Conservation (phyloP, 371 early-diverging fungal species). For the Batkoa obscura region DNA sequence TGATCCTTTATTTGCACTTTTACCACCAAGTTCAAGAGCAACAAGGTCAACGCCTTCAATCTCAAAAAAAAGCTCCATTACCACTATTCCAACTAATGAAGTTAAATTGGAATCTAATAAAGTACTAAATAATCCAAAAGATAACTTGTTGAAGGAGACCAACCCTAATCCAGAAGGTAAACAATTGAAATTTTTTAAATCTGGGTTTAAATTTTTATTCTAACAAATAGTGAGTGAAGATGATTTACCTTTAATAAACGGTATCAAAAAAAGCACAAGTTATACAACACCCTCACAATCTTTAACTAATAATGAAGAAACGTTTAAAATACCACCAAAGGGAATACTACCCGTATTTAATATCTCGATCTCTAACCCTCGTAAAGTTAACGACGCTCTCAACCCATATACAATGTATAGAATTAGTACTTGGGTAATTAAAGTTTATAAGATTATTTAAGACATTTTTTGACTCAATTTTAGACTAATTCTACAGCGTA, state of each 20-base stretch:
- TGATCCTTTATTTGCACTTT: neutral
- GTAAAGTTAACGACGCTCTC: slow-evolving; percentile 73
- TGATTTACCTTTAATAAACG: neutral
- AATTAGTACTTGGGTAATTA: slow-evolving; percentile 55
- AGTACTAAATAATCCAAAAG: no score
- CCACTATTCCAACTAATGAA: no score
- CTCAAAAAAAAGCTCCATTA: no score
- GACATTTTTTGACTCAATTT: no score
- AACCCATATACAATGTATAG: slow-evolving; percentile 74
- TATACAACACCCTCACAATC: neutral
- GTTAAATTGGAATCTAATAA: no score
- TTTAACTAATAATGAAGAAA: neutral
- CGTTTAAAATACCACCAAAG: slow-evolving; percentile 2
- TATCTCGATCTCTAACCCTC: slow-evolving; percentile 69
- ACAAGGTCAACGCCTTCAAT: neutral
- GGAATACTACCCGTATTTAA: slow-evolving; percentile 45
- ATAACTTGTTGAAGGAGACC: neutral
- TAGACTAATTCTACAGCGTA: no score
- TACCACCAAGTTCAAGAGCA: neutral
- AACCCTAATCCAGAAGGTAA: neutral
- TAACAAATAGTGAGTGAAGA: neutral
- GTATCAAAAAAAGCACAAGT: neutral
- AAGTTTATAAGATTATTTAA: neutral
- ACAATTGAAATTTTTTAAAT: neutral
- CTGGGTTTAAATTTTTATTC: neutral